Conservation (phyloP, 83 land plant genomes). For the Larix sibirica region DNA sequence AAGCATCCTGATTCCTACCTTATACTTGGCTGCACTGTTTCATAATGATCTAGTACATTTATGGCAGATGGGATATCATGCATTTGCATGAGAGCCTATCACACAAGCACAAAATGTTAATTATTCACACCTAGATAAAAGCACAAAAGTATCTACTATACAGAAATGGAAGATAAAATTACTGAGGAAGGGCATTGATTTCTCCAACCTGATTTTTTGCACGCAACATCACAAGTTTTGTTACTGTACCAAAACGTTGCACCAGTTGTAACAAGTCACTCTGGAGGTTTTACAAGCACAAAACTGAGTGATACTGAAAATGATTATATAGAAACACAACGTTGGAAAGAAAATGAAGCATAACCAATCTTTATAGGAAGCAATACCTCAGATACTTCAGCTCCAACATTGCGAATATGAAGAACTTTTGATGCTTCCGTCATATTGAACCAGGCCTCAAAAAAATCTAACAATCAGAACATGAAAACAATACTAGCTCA, state of each 20-base stretch:
- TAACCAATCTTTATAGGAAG: neutral
- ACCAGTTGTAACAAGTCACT: conserved; percentile 45
- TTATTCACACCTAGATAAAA: neutral
- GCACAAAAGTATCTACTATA: neutral
- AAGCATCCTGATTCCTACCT: conserved; percentile 22
- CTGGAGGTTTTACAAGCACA: conserved; percentile 22
- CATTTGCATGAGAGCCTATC: conserved; percentile 60
- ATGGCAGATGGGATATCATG: conserved; percentile 41
- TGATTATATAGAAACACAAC: neutral
- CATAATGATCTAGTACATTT: conserved; percentile 45
- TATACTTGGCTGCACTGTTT: conserved; percentile 43
- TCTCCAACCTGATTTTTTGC: conserved; percentile 50
- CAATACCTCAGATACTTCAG: conserved; percentile 48
- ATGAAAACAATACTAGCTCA: neutral
- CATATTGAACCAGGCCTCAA: conserved; percentile 11
- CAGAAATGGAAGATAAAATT: neutral
- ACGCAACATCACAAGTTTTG: conserved; percentile 53
- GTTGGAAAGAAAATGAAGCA: neutral
- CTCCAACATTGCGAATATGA: conserved; percentile 55
- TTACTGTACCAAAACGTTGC: conserved; percentile 39
- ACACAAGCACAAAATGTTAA: conserved; percentile 4
- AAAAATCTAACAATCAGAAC: conserved; percentile 1
- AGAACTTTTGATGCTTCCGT: conserved; percentile 56
- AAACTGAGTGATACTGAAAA: conserved; percentile 1
- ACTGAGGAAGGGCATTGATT: neutral